Percentiles rank a stretch among this genome's conserved stretches.
These are phyloP conservation scores for Globisporangium nagaii DNA, from an alignment of 352 stramenopile species.

Conservation along the genomic window DNA sequence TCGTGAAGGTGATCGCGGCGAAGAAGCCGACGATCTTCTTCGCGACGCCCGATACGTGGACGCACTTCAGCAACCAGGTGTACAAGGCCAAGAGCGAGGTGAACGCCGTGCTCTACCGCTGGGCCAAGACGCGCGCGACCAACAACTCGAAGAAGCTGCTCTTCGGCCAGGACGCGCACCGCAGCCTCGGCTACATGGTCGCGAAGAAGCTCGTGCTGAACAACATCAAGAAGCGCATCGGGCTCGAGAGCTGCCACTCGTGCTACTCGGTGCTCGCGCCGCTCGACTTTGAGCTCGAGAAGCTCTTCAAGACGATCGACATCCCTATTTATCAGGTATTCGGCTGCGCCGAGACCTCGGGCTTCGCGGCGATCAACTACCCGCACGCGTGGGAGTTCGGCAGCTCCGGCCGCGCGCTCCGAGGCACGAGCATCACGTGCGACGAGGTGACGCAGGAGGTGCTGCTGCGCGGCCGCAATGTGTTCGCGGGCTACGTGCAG, in stretches of 20 bases:
- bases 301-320: constrained; percentile 80
- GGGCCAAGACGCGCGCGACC: constrained; percentile 72
- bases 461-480: constrained; percentile 58
- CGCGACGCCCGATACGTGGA: constrained; percentile 66
- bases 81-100: constrained; percentile 71
- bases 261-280: constrained; percentile 76
- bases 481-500: constrained; percentile 64
- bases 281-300: constrained; percentile 75
- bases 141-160: constrained; percentile 79
- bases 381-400: constrained; percentile 72
- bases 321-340: constrained; percentile 79
- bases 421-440: constrained; percentile 50
- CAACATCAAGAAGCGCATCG: constrained; percentile 74
- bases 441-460: constrained; percentile 63
- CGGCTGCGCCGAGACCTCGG: constrained; percentile 56
- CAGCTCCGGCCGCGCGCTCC: constrained; percentile 51
- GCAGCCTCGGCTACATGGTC: constrained; percentile 71
- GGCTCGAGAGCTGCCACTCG: constrained; percentile 60
- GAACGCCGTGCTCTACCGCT: constrained; percentile 64
- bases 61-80: constrained; percentile 58
- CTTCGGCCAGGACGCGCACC: constrained; percentile 39
- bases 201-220: constrained; percentile 76
- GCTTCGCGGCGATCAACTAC: constrained; percentile 70
- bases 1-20: constrained; percentile 47
- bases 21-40: constrained; percentile 76